These are phyloP conservation scores for Corymbia citriodora DNA, from an alignment of 441 rosid species.

Conservation along the genomic window DNA sequence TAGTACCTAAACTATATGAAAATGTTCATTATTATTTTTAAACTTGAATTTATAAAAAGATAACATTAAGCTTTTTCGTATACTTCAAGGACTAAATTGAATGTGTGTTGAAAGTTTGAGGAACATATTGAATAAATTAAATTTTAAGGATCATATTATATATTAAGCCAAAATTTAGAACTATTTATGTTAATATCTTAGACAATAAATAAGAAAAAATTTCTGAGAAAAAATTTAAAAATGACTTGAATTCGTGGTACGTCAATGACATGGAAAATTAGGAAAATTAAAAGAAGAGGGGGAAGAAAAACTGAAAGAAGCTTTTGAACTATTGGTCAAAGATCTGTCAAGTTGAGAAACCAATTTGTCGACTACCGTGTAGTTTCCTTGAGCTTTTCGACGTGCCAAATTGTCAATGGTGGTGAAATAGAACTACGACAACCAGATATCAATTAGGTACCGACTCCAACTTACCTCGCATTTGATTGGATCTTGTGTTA, in stretches of 20 bases:
- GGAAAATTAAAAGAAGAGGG: not conserved
- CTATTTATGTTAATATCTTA: not conserved
- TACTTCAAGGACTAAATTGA: not conserved
- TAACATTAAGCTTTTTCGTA: not conserved
- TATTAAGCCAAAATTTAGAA: not conserved
- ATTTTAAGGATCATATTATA: accelerated
- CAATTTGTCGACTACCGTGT: not conserved
- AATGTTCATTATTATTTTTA: accelerated
- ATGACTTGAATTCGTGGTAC: not conserved
- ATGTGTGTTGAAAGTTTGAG: accelerated
- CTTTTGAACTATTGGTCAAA: not conserved
- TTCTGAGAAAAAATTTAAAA: not conserved
- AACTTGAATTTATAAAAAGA: not conserved
- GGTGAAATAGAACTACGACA: not conserved
- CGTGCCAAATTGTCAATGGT: not conserved
- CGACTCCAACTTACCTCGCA: not conserved
- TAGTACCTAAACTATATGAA: not conserved
- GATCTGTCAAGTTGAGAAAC: not conserved
- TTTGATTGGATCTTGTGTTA: not conserved
- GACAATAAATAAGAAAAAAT: not conserved
- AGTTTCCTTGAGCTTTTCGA: not conserved
- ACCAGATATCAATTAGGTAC: not conserved
- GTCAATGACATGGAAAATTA: not conserved
- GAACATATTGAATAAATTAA: not conserved
- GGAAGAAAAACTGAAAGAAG: not conserved